These are phyloP conservation scores for Tubosaeta sp. DNA, from an alignment of 768 basidiomycete genomes.

Conservation along the genomic window DNA sequence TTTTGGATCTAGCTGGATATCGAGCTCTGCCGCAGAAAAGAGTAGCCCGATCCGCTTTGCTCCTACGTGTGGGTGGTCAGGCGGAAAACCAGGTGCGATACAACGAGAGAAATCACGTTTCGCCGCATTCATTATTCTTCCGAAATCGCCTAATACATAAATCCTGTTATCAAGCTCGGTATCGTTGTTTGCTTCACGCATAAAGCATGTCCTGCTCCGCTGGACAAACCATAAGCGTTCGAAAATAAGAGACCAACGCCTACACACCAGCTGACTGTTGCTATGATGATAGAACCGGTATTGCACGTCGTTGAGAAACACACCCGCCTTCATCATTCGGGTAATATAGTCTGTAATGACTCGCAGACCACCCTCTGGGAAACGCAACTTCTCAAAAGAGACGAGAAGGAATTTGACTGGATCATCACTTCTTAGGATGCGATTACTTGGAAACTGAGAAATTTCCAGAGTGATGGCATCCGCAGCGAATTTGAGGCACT, in stretches of 20 bases:
- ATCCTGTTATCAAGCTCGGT: constrained; percentile 55
- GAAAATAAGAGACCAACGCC: background rate
- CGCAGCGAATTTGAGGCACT: constrained; percentile 47
- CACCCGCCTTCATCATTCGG: constrained; percentile 49
- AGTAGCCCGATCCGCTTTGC: constrained; percentile 67
- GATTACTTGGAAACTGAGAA: constrained; percentile 49
- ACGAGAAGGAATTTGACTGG: constrained; percentile 51
- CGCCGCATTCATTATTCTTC: constrained; percentile 56
- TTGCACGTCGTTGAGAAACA: constrained; percentile 54
- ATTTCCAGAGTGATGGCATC: constrained; percentile 50
- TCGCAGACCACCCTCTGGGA: constrained; percentile 47
- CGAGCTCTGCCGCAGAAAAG: constrained; percentile 61
- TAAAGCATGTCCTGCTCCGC: constrained; percentile 61
- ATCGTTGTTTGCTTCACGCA: constrained; percentile 51
- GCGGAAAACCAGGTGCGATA: background rate
- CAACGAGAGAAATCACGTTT: constrained; percentile 42
- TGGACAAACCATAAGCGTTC: constrained; percentile 20
- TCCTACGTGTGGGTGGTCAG: constrained; percentile 35
- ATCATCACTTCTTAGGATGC: constrained; percentile 56
- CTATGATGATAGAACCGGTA: constrained; percentile 72
- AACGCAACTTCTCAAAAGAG: constrained; percentile 51
- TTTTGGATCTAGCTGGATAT: constrained; percentile 49
- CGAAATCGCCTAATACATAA: constrained; percentile 55
- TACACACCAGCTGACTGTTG: constrained; percentile 59
- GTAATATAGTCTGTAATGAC: constrained; percentile 52